A percentile compares a stretch with the other conserved stretches of the same genome.
Evolutionary conservation across 2,329 filamentous ascomycete genomes (phyloP).

Genomic region (Diaporthe aspalathi): DNA sequence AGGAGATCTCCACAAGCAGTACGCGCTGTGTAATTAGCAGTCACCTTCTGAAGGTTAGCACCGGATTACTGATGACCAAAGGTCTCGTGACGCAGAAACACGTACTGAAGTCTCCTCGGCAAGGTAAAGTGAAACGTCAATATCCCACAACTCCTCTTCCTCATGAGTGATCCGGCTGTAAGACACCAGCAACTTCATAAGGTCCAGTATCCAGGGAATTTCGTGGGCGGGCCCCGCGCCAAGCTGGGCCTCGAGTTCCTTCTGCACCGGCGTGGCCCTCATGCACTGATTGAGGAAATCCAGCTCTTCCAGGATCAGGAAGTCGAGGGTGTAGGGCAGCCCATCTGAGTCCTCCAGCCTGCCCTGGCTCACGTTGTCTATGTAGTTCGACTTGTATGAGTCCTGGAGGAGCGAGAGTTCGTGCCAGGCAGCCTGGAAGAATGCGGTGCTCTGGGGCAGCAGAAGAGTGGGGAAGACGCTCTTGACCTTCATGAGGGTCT

Average conservation of each 20-base stretch:
- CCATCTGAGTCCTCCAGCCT: slow-evolving; percentile 90
- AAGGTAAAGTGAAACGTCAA: slow-evolving; percentile 94
- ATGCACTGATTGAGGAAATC: slow-evolving; percentile 95
- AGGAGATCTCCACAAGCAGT: slow-evolving; percentile 92
- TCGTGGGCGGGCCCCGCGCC: slow-evolving; percentile 69
- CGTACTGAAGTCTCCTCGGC: slow-evolving; percentile 86
- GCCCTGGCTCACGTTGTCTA: slow-evolving; percentile 86
- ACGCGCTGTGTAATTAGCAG: slow-evolving; percentile 94
- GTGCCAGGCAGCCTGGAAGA: slow-evolving; percentile 91
- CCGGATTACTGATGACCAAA: not conserved
- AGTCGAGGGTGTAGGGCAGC: slow-evolving; percentile 94
- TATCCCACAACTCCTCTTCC: slow-evolving; percentile 95
- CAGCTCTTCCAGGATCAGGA: slow-evolving; percentile 91
- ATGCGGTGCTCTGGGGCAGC: slow-evolving; percentile 81
- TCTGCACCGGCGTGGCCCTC: slow-evolving; percentile 86
- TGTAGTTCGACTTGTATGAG: slow-evolving; percentile 85
- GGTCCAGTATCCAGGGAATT: slow-evolving; percentile 85
- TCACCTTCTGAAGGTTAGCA: slow-evolving; percentile 59
- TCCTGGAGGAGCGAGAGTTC: slow-evolving; percentile 81
- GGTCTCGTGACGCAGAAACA: not conserved
- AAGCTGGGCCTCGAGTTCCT: slow-evolving; percentile 87
- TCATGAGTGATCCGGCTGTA: slow-evolving; percentile 93
- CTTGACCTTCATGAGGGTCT: slow-evolving; percentile 90
- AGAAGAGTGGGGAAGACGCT: slow-evolving; percentile 84
- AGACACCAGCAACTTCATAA: slow-evolving; percentile 85